These are phyloP conservation scores for Immersiporthe knoxdaviesiana DNA, from an alignment of 2,329 filamentous ascomycete genomes.

Conservation along the genomic window DNA sequence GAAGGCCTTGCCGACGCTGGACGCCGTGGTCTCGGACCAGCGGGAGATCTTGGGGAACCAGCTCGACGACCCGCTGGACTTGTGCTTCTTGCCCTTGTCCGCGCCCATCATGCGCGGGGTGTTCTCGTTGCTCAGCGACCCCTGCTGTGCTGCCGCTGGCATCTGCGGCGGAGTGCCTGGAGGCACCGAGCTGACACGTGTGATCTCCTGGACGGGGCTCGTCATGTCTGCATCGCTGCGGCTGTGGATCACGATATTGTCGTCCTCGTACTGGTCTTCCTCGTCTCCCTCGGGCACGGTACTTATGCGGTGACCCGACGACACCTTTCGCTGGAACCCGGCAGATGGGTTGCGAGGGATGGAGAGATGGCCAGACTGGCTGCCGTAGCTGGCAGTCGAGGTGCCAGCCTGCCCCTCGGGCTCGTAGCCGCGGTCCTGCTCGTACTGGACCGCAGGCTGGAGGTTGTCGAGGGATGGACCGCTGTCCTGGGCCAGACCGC, in stretches of 20 bases:
- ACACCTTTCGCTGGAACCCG: conserved; percentile 56
- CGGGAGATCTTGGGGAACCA: conserved; percentile 91
- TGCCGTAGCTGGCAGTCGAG: conserved; percentile 70
- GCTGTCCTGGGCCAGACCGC: conserved; percentile 53
- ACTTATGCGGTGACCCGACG: conserved; percentile 76
- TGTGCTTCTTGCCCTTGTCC: conserved; percentile 84
- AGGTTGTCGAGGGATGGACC: conserved; percentile 71
- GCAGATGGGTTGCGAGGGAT: conserved; percentile 55
- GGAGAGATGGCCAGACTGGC: conserved; percentile 77
- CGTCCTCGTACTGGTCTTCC: conserved; percentile 49
- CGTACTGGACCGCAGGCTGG: conserved; percentile 64
- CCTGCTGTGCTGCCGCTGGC: conserved; percentile 41
- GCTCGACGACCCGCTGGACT: conserved; percentile 77
- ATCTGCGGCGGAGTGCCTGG: conserved; percentile 63
- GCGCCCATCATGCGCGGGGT: conserved; percentile 72
- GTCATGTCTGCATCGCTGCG: conserved; percentile 57
- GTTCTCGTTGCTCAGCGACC: conserved; percentile 73
- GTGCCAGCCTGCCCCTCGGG: conserved; percentile 80
- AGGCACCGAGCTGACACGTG: conserved; percentile 57
- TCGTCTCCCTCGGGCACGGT: conserved; percentile 83
- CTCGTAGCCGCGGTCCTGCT: conserved; percentile 77
- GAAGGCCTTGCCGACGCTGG: conserved; percentile 79
- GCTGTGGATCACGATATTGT: conserved; percentile 26
- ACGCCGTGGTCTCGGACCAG: conserved; percentile 96
- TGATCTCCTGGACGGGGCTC: conserved; percentile 61